phyloP scores from a whole-genome alignment of 345 rosid genomes.

The Citrus hindsii region DNA sequence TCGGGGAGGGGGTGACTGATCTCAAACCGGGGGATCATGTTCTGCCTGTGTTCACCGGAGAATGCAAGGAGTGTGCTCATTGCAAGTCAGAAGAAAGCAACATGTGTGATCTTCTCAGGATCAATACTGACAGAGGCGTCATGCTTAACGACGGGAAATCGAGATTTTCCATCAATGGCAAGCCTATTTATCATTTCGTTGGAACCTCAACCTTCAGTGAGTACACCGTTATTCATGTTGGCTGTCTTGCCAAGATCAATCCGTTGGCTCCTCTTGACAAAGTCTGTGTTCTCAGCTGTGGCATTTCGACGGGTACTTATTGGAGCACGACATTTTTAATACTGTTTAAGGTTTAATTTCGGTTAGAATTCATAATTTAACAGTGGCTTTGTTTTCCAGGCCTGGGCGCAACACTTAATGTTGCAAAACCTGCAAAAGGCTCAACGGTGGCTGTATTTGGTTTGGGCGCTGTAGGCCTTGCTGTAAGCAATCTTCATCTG shows the following conservation, averaged over 20 bases:
- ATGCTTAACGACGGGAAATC: constrained; percentile 37
- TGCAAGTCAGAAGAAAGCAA: constrained; percentile 37
- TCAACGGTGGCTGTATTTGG: constrained; percentile 42
- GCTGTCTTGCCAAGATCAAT: constrained; percentile 35
- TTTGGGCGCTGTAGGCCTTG: constrained; percentile 43
- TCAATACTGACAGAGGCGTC: constrained; percentile 33
- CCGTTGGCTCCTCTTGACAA: constrained; percentile 37
- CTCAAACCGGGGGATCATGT: constrained; percentile 39
- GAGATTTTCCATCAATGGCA: constrained; percentile 38
- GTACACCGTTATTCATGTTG: constrained; percentile 34
- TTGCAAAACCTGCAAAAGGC: constrained; percentile 34
- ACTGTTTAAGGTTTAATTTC: too few relatives aligned
- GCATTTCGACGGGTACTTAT: constrained; percentile 30
- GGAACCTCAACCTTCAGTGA: constrained; percentile 42
- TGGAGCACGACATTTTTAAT: too few relatives aligned
- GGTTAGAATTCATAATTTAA: too few relatives aligned
- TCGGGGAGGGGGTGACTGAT: constrained; percentile 36
- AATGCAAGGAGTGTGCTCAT: constrained; percentile 31
- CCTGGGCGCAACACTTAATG: constrained; percentile 42
- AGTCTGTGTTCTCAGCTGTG: constrained; percentile 40
- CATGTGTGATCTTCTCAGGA: constrained; percentile 35
- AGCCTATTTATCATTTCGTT: constrained; percentile 40
- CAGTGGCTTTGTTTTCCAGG: constrained; percentile 4
- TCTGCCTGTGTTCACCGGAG: constrained; percentile 41
- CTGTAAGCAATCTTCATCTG: constrained; percentile 17